These are phyloP conservation scores for Allium cepa DNA, from an alignment of 106 monocot species.

Conservation along the genomic window DNA sequence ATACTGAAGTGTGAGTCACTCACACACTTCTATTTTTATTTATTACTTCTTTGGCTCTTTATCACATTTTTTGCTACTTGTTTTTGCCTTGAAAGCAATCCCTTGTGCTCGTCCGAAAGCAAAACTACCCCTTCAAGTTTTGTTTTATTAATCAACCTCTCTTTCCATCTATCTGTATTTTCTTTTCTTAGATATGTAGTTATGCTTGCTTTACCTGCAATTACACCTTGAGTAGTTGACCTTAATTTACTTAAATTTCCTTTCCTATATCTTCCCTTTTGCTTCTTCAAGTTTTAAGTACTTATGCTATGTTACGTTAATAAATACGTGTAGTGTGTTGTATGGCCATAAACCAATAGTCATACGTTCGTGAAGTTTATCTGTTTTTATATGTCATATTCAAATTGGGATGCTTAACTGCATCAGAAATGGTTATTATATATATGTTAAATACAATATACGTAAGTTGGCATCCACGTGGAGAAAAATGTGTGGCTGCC, in stretches of 20 bases:
- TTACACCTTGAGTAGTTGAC: neutral
- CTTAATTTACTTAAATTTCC: neutral
- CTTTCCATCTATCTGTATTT: too few species aligned
- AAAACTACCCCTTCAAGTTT: neutral
- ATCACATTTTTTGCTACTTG: neutral
- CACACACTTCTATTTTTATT: neutral
- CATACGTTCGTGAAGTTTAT: too few species aligned
- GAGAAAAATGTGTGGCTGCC: neutral
- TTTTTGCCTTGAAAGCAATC: constrained; percentile 1
- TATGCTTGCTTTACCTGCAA: too few species aligned
- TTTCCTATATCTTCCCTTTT: neutral
- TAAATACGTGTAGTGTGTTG: too few species aligned
- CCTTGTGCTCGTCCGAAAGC: neutral
- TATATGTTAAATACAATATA: too few species aligned
- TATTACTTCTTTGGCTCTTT: neutral
- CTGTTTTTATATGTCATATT: too few species aligned
- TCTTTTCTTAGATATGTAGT: too few species aligned
- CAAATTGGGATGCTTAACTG: too few species aligned
- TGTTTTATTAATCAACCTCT: too few species aligned
- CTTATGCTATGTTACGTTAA: neutral
- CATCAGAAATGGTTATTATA: too few species aligned
- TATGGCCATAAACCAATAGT: too few species aligned
- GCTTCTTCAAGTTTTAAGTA: neutral
- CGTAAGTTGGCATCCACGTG: neutral
- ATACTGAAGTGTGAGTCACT: neutral